A percentile compares a stretch with the other conserved stretches of the same genome.
Evolutionary conservation across 2,329 filamentous ascomycete genomes (phyloP).

Genomic region (Esteya vermicola): DNA sequence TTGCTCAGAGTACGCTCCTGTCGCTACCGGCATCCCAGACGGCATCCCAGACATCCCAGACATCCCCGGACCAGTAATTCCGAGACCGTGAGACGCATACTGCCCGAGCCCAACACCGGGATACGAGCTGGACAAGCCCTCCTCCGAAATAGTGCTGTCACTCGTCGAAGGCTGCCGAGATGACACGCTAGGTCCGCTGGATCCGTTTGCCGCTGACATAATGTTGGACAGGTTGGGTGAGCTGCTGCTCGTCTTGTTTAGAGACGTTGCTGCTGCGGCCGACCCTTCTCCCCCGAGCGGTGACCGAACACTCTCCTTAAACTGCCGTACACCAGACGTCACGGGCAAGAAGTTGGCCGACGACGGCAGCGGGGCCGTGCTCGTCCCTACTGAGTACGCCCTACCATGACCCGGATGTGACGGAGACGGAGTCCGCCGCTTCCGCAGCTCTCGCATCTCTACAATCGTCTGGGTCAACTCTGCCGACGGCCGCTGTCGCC

Average conservation of each 20-base stretch:
- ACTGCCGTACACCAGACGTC: constrained; percentile 14
- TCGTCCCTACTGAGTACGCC: constrained; percentile 25
- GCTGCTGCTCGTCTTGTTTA: constrained; percentile 15
- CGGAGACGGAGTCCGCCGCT: constrained; percentile 34
- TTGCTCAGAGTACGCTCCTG: constrained; percentile 2
- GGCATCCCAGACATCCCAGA: background rate
- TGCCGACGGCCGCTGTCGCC: constrained; percentile 32
- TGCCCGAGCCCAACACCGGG: too few species aligned
- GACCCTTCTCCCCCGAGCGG: constrained; percentile 29
- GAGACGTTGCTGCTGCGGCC: too few species aligned
- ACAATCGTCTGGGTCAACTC: constrained; percentile 40
- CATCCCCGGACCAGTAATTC: constrained; percentile 8
- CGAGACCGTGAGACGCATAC: constrained; percentile 15
- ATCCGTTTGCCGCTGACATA: background rate
- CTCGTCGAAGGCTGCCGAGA: constrained; percentile 15
- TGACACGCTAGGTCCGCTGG: constrained; percentile 8
- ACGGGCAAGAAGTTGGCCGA: constrained; percentile 20
- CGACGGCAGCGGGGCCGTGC: constrained; percentile 24
- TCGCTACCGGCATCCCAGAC: background rate
- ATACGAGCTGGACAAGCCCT: constrained; percentile 1
- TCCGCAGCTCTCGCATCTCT: constrained; percentile 36
- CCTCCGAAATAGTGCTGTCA: constrained; percentile 16
- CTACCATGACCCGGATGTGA: constrained; percentile 38
- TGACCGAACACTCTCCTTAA: constrained; percentile 15
- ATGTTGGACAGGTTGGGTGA: background rate